Evolutionary conservation across 1,284 basidiomycete species (phyloP).

Genomic region (Trichosporon coremiiforme): DNA sequence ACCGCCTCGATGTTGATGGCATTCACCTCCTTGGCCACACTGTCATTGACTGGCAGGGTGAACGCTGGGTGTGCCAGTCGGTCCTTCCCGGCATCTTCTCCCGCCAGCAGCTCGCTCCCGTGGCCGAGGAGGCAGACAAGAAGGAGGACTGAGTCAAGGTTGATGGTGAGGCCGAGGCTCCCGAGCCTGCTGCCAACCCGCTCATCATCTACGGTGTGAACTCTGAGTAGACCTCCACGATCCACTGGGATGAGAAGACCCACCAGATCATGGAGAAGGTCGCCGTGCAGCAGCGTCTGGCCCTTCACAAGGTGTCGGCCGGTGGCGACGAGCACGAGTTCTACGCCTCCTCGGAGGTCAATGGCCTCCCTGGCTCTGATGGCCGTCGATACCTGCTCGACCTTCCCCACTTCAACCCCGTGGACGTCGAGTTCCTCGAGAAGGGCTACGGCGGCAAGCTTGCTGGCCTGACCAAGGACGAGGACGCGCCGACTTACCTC

Average conservation of each 20-base stretch:
- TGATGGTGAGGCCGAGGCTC: conserved; percentile 61
- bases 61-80: conserved; percentile 64
- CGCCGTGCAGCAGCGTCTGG: conserved; percentile 59
- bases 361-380: conserved; percentile 62
- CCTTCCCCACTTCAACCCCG: conserved; percentile 60
- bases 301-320: conserved; percentile 59
- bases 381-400: conserved; percentile 63
- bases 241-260: conserved; percentile 59
- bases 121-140: conserved; percentile 39
- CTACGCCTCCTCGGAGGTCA: conserved; percentile 62
- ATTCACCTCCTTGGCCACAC: conserved; percentile 72
- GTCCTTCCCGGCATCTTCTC: conserved; percentile 63
- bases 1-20: conserved; percentile 69
- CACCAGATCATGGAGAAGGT: conserved; percentile 61
- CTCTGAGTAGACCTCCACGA: conserved; percentile 58
- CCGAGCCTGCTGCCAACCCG: conserved; percentile 64
- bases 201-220: conserved; percentile 63
- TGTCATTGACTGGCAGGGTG: conserved; percentile 63
- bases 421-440: conserved; percentile 63
- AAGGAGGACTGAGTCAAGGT: conserved; percentile 56
- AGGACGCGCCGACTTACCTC: conserved; percentile 55
- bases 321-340: conserved; percentile 57
- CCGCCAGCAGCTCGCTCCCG: conserved; percentile 43
- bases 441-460: conserved; percentile 56
- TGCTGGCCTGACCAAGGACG: conserved; percentile 36